Conservation (phyloP, 2,329 filamentous ascomycete genomes). For the Stylonectria norvegica region DNA sequence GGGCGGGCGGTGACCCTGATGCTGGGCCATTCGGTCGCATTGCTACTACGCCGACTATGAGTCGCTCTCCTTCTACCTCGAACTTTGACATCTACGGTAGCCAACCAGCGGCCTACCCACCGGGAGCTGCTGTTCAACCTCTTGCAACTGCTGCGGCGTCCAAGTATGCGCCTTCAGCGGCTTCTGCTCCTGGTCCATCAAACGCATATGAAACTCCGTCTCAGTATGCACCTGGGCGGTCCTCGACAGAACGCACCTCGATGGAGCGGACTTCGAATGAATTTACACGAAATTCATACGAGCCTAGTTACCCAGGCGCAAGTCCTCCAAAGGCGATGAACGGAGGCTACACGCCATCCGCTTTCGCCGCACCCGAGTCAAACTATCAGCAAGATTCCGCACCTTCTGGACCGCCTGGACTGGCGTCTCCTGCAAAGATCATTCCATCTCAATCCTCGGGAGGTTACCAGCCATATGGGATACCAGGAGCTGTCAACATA, state of each 20-base stretch:
- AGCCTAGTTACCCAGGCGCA: constrained; percentile 28
- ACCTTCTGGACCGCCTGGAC: constrained; percentile 8
- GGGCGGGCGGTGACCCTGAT: constrained; percentile 58
- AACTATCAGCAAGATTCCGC: constrained; percentile 6
- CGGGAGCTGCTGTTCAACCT: constrained; percentile 30
- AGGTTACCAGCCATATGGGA: constrained; percentile 31
- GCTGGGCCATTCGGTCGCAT: constrained; percentile 80
- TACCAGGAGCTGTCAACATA: constrained; percentile 24
- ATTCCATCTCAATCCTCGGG: constrained; percentile 15
- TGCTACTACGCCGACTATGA: constrained; percentile 69
- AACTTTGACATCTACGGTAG: constrained; percentile 74
- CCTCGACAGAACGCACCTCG: constrained; percentile 26
- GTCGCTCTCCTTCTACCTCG: constrained; percentile 66
- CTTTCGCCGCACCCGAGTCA: constrained; percentile 11
- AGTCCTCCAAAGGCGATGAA: constrained; percentile 8
- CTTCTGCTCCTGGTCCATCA: constrained; percentile 13
- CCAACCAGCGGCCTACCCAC: constrained; percentile 30
- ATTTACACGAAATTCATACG: constrained; percentile 35
- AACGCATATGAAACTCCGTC: constrained; percentile 40
- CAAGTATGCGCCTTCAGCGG: constrained; percentile 33
- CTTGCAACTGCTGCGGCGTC: constrained; percentile 36
- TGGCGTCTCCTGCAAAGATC: constrained; percentile 26
- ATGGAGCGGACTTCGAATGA: constrained; percentile 31
- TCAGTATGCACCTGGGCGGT: constrained; percentile 53
- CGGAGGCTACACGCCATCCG: constrained; percentile 18